Percentiles rank a stretch among this genome's conserved stretches.
phyloP scores from a whole-genome alignment of 2,329 filamentous ascomycete species.

The Cytospora mali region DNA sequence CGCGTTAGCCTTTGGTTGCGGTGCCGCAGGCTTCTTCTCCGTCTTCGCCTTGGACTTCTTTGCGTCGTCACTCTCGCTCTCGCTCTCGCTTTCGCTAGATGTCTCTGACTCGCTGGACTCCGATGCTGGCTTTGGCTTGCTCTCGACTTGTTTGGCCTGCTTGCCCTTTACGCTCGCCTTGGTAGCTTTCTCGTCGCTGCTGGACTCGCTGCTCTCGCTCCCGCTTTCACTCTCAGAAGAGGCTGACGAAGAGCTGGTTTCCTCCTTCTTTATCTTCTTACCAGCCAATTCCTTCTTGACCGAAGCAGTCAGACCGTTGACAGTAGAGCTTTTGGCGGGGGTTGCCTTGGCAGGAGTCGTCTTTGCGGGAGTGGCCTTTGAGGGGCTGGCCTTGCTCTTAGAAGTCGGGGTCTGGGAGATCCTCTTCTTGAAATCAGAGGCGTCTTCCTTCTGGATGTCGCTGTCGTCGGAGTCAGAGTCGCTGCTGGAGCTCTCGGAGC shows the following conservation, averaged over 20 bases:
- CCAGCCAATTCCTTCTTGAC: conserved; percentile 22
- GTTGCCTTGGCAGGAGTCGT: conserved; percentile 11
- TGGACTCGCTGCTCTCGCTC: conserved; percentile 25
- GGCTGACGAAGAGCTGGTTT: conserved; percentile 23
- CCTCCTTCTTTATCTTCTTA: conserved; percentile 29
- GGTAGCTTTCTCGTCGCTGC: conserved; percentile 30
- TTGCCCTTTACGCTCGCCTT: conserved; percentile 25
- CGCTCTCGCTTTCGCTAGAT: conserved; percentile 32
- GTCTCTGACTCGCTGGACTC: conserved; percentile 30
- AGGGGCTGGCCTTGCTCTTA: conserved; percentile 23
- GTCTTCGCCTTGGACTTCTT: conserved; percentile 27
- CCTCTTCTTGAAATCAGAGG: conserved; percentile 39
- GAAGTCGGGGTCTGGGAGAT: conserved; percentile 32
- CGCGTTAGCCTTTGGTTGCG: conserved; percentile 15
- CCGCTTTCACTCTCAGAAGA: conserved; percentile 19
- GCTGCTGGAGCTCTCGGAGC: conserved; percentile 34
- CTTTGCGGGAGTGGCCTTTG: conserved; percentile 2
- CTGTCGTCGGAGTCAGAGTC: conserved; percentile 37
- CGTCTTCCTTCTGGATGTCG: conserved; percentile 38
- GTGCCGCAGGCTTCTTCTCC: conserved; percentile 15
- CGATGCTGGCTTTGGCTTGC: conserved; percentile 24
- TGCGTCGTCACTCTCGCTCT: conserved; percentile 37
- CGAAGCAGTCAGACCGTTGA: conserved; percentile 22
- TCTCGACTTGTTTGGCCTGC: conserved; percentile 25
- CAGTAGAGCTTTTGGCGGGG: conserved; percentile 24